phyloP scores from a whole-genome alignment of 2,329 filamentous ascomycete genomes.

The Colletotrichum filicis region DNA sequence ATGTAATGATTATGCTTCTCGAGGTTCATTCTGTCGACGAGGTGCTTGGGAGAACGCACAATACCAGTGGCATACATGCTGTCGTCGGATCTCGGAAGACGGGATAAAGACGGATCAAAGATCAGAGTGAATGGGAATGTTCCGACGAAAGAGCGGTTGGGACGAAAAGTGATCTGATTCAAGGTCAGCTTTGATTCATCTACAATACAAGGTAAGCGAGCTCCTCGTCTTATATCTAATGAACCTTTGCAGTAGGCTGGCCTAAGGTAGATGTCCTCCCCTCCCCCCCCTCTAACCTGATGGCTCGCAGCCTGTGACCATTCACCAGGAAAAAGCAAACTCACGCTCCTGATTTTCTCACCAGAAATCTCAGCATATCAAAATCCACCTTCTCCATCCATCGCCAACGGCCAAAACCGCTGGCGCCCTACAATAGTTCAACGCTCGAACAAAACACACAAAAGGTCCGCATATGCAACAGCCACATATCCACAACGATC shows the following conservation, averaged over 20 bases:
- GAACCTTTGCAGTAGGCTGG: background rate
- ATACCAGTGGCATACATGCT: slow-evolving; percentile 28
- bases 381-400: background rate
- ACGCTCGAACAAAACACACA: background rate
- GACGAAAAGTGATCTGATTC: background rate
- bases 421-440: background rate
- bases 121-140: background rate
- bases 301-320: background rate
- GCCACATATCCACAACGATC: slow-evolving; percentile 1
- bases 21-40: slow-evolving; percentile 3
- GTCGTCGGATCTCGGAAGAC: background rate
- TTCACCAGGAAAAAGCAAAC: background rate
- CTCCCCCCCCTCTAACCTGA: background rate
- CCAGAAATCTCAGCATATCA: background rate
- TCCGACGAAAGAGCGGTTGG: background rate
- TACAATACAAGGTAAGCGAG: background rate
- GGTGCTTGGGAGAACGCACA: background rate
- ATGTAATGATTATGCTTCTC: slow-evolving; percentile 5
- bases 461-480: background rate
- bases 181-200: background rate
- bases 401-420: background rate
- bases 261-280: background rate
- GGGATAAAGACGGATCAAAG: background rate
- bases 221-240: background rate
- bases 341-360: too few species aligned